Conservation (phyloP, 139 green algal species). For the Chlamydomonas sp. region DNA sequence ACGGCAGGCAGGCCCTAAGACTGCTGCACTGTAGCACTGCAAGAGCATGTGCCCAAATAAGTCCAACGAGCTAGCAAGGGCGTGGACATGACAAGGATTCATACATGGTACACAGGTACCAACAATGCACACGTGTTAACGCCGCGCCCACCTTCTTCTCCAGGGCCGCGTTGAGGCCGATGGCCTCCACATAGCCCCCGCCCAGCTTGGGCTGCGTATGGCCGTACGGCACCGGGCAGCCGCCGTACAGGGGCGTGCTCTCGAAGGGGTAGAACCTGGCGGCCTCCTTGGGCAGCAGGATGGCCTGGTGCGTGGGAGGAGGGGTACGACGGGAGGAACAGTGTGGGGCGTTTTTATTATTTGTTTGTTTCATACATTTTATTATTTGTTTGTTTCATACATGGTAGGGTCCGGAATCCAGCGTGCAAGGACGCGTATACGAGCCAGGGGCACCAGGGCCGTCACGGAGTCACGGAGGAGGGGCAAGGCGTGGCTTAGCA, state of each 20-base stretch:
- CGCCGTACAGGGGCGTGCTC: constrained; percentile 38
- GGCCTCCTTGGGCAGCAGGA: constrained; percentile 7
- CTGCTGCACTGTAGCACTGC: no score
- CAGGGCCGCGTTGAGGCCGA: constrained; percentile 4
- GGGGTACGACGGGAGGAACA: background rate
- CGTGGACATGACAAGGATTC: no score
- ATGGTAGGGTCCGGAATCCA: no score
- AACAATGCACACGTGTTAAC: background rate
- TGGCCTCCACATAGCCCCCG: constrained; percentile 21
- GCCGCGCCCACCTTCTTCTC: background rate
- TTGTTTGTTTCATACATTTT: background rate
- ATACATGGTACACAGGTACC: no score
- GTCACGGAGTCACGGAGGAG: no score
- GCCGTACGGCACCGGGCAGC: background rate
- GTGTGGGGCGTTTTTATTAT: background rate
- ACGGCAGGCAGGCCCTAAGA: no score
- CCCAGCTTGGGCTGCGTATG: constrained; percentile 5
- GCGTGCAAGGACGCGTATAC: no score
- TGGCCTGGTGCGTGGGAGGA: background rate
- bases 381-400: no score
- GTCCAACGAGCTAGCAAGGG: no score
- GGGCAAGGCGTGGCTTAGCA: no score
- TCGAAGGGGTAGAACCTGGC: constrained; percentile 4
- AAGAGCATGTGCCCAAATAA: no score
- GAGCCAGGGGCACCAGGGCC: no score